Evolutionary conservation across 257 asterid genomes (phyloP).

Genomic region (Lavandula angustifolia): DNA sequence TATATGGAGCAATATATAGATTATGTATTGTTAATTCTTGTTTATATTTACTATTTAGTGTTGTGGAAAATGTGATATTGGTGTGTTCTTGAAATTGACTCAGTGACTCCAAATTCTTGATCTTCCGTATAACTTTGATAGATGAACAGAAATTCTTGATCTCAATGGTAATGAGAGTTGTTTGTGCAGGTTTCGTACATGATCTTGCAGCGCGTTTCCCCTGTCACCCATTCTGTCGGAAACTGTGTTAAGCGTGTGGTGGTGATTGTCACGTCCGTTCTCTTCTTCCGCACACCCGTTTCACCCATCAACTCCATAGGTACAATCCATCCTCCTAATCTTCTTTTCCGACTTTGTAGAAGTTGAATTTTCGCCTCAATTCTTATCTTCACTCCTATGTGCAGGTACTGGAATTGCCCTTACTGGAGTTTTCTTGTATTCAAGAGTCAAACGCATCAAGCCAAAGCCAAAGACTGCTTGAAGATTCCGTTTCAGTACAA

Average conservation of each 20-base stretch:
- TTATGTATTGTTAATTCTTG: neutral
- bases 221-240: conserved; percentile 98
- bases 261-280: conserved; percentile 86
- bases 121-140: no score
- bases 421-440: conserved; percentile 89
- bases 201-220: conserved; percentile 96
- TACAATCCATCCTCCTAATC: conserved; percentile 31
- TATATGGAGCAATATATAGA: neutral
- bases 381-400: neutral
- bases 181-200: conserved; percentile 88
- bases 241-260: conserved; percentile 98
- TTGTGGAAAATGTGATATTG: neutral
- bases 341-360: no score
- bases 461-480: conserved; percentile 70
- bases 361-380: neutral
- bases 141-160: no score
- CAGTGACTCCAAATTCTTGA: no score
- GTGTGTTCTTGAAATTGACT: neutral
- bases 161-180: conserved; percentile 19
- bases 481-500: conserved; percentile 24
- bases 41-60: neutral
- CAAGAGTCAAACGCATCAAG: conserved; percentile 81
- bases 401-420: conserved; percentile 78
- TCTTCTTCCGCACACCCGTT: conserved; percentile 93
- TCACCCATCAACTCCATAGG: conserved; percentile 75